A percentile compares a stretch with the other conserved stretches of the same genome.
These are phyloP conservation scores for Penicillium soppii DNA, from an alignment of 495 filamentous ascomycete species.

Conservation along the genomic window DNA sequence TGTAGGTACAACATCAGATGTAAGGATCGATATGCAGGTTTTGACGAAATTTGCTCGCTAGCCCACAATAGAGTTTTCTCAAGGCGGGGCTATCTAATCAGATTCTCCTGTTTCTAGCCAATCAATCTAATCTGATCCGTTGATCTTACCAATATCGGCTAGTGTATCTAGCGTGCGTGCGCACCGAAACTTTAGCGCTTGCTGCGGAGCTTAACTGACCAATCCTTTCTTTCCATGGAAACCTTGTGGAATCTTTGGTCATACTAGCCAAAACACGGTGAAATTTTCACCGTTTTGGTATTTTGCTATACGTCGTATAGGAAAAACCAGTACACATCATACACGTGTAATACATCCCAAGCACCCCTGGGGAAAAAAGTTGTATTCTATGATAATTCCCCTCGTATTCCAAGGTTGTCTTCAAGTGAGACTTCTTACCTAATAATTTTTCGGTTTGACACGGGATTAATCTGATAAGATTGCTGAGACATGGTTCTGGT, in stretches of 20 bases:
- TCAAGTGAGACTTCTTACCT: constrained; percentile 5
- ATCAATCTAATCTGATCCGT: constrained; percentile 23
- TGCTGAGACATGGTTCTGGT: not conserved
- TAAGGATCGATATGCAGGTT: not conserved
- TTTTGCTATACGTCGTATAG: not conserved
- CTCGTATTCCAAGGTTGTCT: too few species aligned
- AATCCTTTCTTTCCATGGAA: not conserved
- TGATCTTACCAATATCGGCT: not conserved
- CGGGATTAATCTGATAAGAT: constrained; percentile 12
- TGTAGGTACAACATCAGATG: too few species aligned
- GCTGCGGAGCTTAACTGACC: not conserved
- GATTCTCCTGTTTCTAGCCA: constrained; percentile 9
- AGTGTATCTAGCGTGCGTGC: not conserved
- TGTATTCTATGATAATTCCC: too few species aligned
- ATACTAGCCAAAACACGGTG: not conserved
- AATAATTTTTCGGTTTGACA: constrained; percentile 3
- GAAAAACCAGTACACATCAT: not conserved
- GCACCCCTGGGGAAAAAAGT: too few species aligned
- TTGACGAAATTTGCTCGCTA: not conserved
- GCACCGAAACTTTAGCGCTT: not conserved
- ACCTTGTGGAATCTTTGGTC: not conserved
- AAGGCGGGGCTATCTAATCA: constrained; percentile 17
- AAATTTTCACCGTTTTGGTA: not conserved
- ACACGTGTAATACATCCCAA: not conserved
- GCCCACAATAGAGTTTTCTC: constrained; percentile 2